Evolutionary conservation across 2,329 filamentous ascomycete genomes (phyloP).

Genomic region (Magnaporthiopsis incrustans): DNA sequence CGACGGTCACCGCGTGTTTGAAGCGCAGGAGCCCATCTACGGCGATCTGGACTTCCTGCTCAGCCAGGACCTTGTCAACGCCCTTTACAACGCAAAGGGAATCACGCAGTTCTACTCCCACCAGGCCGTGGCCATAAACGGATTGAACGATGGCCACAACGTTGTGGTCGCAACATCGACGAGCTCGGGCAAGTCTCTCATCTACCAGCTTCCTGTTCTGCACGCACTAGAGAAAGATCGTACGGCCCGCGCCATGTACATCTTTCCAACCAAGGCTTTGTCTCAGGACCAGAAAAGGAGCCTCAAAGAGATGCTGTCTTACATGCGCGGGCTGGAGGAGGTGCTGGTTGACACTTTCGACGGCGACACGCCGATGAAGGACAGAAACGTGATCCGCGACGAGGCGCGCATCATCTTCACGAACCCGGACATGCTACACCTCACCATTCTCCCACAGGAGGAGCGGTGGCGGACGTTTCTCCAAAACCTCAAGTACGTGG

Average conservation of each 20-base stretch:
- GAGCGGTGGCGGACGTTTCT: slow-evolving; percentile 81
- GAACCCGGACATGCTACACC: slow-evolving; percentile 95
- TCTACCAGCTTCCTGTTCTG: slow-evolving; percentile 90
- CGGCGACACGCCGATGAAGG: slow-evolving; percentile 80
- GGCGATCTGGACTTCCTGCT: slow-evolving; percentile 79
- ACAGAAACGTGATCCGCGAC: slow-evolving; percentile 73
- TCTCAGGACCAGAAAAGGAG: slow-evolving; percentile 91
- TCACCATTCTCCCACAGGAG: slow-evolving; percentile 89
- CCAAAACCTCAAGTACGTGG: slow-evolving; percentile 81
- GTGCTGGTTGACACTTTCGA: slow-evolving; percentile 88
- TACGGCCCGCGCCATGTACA: slow-evolving; percentile 84
- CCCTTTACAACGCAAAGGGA: slow-evolving; percentile 81
- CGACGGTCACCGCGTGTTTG: slow-evolving; percentile 85
- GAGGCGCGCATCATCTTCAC: slow-evolving; percentile 92
- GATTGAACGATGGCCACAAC: slow-evolving; percentile 66
- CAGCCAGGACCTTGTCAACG: slow-evolving; percentile 90
- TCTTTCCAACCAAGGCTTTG: slow-evolving; percentile 94
- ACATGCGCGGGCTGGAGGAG: slow-evolving; percentile 69
- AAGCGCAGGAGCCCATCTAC: slow-evolving; percentile 72
- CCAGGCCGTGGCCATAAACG: slow-evolving; percentile 89
- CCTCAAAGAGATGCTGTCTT: slow-evolving; percentile 74
- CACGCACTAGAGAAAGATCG: slow-evolving; percentile 74
- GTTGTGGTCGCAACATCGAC: slow-evolving; percentile 92
- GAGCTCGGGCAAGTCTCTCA: slow-evolving; percentile 94
- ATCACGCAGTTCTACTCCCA: slow-evolving; percentile 86